A percentile compares a stretch with the other conserved stretches of the same genome.
Evolutionary conservation across 176 grass and related monocot species (phyloP).

Genomic region (Eremochloa ophiuroides): DNA sequence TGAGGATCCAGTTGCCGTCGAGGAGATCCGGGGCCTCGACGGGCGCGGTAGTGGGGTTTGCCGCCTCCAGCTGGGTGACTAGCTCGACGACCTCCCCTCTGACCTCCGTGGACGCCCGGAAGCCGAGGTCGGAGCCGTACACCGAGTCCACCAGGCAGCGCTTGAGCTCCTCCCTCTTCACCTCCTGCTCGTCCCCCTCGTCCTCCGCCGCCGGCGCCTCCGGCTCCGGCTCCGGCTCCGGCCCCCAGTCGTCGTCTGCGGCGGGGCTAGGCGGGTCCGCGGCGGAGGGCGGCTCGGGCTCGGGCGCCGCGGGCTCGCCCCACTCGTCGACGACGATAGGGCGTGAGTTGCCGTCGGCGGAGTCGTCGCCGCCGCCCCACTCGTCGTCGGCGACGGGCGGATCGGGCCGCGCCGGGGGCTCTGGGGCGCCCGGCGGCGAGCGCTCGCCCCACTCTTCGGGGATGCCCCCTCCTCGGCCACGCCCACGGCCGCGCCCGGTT

Average conservation of each 20-base stretch:
- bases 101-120: constrained; percentile 62
- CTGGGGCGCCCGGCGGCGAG: constrained; percentile 20
- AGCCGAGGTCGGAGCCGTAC: constrained; percentile 74
- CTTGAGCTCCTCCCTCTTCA: constrained; percentile 62
- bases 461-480: constrained; percentile 12
- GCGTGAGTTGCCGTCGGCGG: not conserved
- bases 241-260: constrained; percentile 71
- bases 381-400: constrained; percentile 61
- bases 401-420: constrained; percentile 27
- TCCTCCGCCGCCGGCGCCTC: not conserved
- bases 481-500: not conserved
- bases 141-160: constrained; percentile 75
- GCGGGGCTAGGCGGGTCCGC: constrained; percentile 49
- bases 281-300: constrained; percentile 42
- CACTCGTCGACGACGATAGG: constrained; percentile 55
- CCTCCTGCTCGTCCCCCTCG: constrained; percentile 21
- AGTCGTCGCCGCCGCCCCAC: constrained; percentile 48
- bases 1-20: constrained; percentile 86
- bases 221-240: not conserved
- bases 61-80: constrained; percentile 75
- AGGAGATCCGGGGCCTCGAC: constrained; percentile 63
- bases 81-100: constrained; percentile 92
- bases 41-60: constrained; percentile 60
- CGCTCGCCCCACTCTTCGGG: constrained; percentile 70
- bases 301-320: constrained; percentile 54